Evolutionary conservation across 495 filamentous ascomycete species (phyloP).

Genomic region (Cercophora newfieldiana): DNA sequence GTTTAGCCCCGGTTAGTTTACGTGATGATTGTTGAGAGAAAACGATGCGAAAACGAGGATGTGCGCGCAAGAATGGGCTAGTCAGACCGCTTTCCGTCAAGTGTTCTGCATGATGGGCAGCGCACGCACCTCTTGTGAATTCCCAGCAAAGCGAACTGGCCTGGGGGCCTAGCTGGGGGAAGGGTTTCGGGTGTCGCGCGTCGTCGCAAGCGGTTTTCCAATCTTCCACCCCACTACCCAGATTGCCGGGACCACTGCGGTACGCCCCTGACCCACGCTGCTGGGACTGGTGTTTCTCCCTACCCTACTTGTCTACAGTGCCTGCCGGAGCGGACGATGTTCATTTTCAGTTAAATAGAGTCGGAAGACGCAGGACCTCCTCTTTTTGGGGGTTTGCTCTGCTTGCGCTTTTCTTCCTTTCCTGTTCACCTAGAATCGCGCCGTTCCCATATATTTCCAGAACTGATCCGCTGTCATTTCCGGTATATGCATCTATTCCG

Average conservation of each 20-base stretch:
- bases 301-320: too few relatives aligned
- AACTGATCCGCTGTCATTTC: too few relatives aligned
- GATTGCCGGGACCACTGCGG: neutral
- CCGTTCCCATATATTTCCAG: too few relatives aligned
- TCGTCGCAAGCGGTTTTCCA: neutral
- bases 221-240: neutral
- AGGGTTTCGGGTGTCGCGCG: neutral
- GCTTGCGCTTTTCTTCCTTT: neutral
- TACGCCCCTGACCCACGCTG: neutral
- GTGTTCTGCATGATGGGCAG: too few relatives aligned
- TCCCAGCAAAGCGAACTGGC: too few relatives aligned
- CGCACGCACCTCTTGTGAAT: too few relatives aligned
- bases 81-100: too few relatives aligned
- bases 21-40: neutral
- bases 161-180: too few relatives aligned
- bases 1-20: neutral
- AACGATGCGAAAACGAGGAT: neutral
- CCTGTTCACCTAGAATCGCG: too few relatives aligned
- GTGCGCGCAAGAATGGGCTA: neutral
- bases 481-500: too few relatives aligned
- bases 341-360: neutral
- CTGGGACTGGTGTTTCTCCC: neutral
- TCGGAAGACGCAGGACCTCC: neutral
- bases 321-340: neutral
- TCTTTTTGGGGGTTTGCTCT: neutral